phyloP scores from a whole-genome alignment of 2,329 filamentous ascomycete species.

The Xenoacremonium recifei region DNA sequence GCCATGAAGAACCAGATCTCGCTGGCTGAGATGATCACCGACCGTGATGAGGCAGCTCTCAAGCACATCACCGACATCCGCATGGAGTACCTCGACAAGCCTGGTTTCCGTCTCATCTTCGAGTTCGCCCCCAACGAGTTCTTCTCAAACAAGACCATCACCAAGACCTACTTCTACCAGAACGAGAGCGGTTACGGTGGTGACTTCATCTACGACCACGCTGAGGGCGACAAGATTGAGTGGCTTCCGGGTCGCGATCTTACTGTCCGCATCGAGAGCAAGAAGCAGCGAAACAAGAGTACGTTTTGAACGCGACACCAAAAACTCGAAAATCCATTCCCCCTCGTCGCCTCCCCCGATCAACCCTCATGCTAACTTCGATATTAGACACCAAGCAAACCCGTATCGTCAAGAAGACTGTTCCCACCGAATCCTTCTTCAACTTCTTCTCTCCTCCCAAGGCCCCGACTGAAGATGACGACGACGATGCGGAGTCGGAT shows the following conservation, averaged over 20 bases:
- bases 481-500: conserved; percentile 78
- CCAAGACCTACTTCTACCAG: conserved; percentile 99
- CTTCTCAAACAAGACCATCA: conserved; percentile 95
- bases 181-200: conserved; percentile 98
- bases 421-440: conserved; percentile 97
- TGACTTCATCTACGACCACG: conserved; percentile 99
- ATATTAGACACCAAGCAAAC: conserved; percentile 95
- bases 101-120: conserved; percentile 97
- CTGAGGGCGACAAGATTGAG: conserved; percentile 95
- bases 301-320: too few relatives aligned
- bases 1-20: conserved; percentile 99
- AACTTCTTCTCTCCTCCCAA: conserved; percentile 98
- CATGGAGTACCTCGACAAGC: conserved; percentile 99
- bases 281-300: conserved; percentile 99
- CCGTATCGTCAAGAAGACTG: conserved; percentile 97
- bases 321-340: too few relatives aligned
- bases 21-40: conserved; percentile 97
- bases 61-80: conserved; percentile 89
- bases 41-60: conserved; percentile 90
- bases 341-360: neutral
- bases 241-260: conserved; percentile 94
- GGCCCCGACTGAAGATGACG: conserved; percentile 68
- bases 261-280: conserved; percentile 93
- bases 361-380: neutral
- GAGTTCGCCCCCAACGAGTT: conserved; percentile 94